These are phyloP conservation scores for Eucalyptus decipiens DNA, from an alignment of 345 rosid genomes.

Conservation along the genomic window DNA sequence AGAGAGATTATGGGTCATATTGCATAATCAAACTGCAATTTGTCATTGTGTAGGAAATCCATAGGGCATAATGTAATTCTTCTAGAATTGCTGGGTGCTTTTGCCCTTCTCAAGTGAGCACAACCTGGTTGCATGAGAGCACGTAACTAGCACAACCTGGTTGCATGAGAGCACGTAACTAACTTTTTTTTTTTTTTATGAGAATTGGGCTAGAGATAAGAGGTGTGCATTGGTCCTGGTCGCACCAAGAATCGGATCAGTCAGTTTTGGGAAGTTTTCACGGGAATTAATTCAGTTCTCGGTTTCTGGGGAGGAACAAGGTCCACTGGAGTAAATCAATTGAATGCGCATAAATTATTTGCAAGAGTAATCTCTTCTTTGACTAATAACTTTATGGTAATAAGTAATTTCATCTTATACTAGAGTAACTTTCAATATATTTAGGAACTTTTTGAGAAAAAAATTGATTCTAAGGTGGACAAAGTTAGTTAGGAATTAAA, in stretches of 20 bases:
- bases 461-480: neutral
- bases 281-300: rapidly evolving
- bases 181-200: too few species aligned
- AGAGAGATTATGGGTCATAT: neutral
- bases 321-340: rapidly evolving
- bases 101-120: neutral
- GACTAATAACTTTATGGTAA: rapidly evolving
- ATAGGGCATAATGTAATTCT: neutral
- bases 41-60: neutral
- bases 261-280: rapidly evolving
- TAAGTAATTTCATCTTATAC: neutral
- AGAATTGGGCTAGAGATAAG: neutral
- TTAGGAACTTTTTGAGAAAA: neutral
- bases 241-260: rapidly evolving
- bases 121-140: neutral
- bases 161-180: neutral
- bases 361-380: neutral
- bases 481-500: too few species aligned
- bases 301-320: rapidly evolving
- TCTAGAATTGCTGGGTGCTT: neutral
- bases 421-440: neutral
- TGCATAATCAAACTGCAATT: neutral
- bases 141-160: rapidly evolving
- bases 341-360: neutral
- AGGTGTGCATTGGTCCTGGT: neutral